These are phyloP conservation scores for Ophiocordyceps polyrhachis-furcata DNA, from an alignment of 2,329 filamentous ascomycete species.

Conservation along the genomic window DNA sequence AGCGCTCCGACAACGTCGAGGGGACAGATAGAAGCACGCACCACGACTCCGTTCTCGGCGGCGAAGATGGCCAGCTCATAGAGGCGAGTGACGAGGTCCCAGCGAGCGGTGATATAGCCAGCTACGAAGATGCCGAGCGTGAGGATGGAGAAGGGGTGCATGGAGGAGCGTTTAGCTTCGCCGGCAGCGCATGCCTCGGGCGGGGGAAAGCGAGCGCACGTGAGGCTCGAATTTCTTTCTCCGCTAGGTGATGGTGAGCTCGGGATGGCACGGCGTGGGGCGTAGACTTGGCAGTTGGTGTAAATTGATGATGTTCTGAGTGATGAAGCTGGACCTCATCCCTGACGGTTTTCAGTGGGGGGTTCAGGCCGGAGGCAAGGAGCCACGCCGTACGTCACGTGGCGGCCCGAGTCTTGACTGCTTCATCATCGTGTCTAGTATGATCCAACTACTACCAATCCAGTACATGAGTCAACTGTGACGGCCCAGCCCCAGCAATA, in stretches of 20 bases:
- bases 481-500: no score
- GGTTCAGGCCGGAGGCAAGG: neutral
- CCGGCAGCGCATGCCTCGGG: constrained; percentile 23
- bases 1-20: neutral
- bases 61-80: constrained; percentile 96
- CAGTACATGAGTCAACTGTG: no score
- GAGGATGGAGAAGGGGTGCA: constrained; percentile 96
- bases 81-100: constrained; percentile 90
- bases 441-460: no score
- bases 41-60: constrained; percentile 96
- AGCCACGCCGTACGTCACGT: neutral
- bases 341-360: no score
- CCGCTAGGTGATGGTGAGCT: no score
- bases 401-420: neutral
- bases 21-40: constrained; percentile 24
- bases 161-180: constrained; percentile 37
- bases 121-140: constrained; percentile 97
- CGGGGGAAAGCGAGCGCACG: neutral
- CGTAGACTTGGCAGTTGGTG: no score
- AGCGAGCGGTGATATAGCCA: constrained; percentile 97
- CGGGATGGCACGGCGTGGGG: no score
- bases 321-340: no score
- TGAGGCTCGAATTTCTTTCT: neutral
- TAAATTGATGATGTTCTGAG: no score
- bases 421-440: neutral